These are phyloP conservation scores for Magnusiomyces tetraspermus DNA, from an alignment of 1,139 yeast species.

Conservation along the genomic window DNA sequence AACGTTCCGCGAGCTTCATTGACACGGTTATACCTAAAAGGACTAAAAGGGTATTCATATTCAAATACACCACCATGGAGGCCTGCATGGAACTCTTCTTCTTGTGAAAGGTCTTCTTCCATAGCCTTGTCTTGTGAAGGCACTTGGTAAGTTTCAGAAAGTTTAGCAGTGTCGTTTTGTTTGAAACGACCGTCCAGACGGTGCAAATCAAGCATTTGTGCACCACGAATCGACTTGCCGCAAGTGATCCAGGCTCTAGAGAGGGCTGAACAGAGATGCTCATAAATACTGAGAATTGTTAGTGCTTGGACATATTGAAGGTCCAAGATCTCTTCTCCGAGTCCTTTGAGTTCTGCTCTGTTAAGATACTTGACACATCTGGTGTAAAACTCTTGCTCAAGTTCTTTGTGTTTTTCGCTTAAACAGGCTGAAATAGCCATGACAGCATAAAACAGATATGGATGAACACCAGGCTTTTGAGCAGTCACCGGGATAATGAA, in stretches of 20 bases:
- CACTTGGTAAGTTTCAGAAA: neutral
- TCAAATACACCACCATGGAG: neutral
- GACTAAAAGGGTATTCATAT: neutral
- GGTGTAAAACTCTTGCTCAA: conserved; percentile 21
- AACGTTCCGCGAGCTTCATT: conserved; percentile 28
- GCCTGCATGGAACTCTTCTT: no score
- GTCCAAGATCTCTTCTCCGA: conserved; percentile 18
- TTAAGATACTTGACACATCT: conserved; percentile 23
- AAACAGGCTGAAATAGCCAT: conserved; percentile 24
- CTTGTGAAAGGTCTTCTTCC: neutral
- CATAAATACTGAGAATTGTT: conserved; percentile 22
- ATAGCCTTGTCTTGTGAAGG: neutral
- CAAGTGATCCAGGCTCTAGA: conserved; percentile 29
- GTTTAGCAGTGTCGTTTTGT: no score
- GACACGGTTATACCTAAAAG: neutral
- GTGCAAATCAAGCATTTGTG: conserved; percentile 23
- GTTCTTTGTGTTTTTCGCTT: conserved; percentile 14
- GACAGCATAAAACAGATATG: conserved; percentile 27
- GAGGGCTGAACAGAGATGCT: conserved; percentile 23
- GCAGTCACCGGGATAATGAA: conserved; percentile 14
- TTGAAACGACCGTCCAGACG: conserved; percentile 20
- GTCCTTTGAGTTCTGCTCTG: conserved; percentile 16
- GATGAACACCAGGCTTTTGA: conserved; percentile 17
- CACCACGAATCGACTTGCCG: conserved; percentile 24
- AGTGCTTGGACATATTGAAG: conserved; percentile 25